phyloP scores from a whole-genome alignment of 2,329 filamentous ascomycete genomes.

The Fusarium sp. region DNA sequence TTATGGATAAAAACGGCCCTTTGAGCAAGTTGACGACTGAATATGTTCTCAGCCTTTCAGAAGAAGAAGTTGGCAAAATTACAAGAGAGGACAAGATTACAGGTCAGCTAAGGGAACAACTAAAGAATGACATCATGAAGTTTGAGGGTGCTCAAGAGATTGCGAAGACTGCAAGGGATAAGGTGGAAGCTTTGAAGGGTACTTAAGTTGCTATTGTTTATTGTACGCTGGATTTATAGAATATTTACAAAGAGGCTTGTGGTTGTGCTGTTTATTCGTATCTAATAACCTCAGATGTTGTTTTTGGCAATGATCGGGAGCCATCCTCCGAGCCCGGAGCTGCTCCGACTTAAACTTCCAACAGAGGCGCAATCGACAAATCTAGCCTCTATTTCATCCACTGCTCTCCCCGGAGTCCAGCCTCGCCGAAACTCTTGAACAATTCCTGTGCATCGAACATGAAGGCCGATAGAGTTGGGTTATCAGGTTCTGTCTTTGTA shows the following conservation, averaged over 20 bases:
- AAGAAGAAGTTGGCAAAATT: not conserved
- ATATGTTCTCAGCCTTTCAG: not conserved
- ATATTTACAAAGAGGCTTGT: too few species aligned
- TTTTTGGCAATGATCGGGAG: not conserved
- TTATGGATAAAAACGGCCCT: not conserved
- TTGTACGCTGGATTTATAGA: too few species aligned
- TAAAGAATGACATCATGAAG: not conserved
- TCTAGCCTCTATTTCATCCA: not conserved
- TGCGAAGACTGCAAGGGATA: not conserved
- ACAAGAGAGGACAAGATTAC: not conserved
- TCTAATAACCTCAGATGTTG: too few species aligned
- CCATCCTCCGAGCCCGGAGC: not conserved
- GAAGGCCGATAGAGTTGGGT: not conserved
- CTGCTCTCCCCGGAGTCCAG: accelerated
- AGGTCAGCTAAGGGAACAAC: not conserved
- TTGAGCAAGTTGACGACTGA: not conserved
- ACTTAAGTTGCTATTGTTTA: not conserved
- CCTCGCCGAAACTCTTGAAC: not conserved
- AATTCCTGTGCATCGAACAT: not conserved
- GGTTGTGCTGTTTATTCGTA: too few species aligned
- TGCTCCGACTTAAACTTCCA: not conserved
- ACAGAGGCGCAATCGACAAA: not conserved
- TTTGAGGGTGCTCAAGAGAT: not conserved
- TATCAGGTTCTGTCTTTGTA: constrained; percentile 5
- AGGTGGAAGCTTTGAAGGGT: not conserved